phyloP scores from a whole-genome alignment of 805 yeast species.

The Monosporozyma unispora region DNA sequence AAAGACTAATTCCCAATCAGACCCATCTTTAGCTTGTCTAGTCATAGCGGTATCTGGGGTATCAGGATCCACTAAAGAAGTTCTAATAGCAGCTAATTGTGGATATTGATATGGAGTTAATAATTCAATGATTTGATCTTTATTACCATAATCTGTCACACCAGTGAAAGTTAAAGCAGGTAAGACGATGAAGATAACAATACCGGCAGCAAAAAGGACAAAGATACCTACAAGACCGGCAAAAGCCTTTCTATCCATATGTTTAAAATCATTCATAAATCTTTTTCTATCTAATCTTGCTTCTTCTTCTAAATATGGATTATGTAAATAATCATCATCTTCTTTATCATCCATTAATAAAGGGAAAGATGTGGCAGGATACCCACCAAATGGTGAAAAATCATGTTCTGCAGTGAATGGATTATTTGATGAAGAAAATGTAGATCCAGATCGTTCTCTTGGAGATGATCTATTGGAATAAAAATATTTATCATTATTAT shows the following conservation, averaged over 20 bases:
- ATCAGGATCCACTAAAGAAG: constrained; percentile 50
- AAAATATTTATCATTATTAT: background rate
- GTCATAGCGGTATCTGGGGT: constrained; percentile 45
- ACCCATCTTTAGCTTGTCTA: constrained; percentile 50
- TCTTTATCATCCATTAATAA: constrained; percentile 87
- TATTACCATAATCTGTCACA: constrained; percentile 31
- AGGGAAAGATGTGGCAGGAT: constrained; percentile 93
- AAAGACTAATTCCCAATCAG: constrained; percentile 70
- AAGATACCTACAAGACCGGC: constrained; percentile 55
- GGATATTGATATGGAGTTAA: constrained; percentile 46
- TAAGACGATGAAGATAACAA: constrained; percentile 60
- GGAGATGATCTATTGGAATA: constrained; percentile 23
- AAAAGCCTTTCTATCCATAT: constrained; percentile 53
- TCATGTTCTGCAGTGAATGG: constrained; percentile 41
- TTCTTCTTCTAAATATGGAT: constrained; percentile 92
- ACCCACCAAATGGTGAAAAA: constrained; percentile 91
- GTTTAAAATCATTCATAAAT: constrained; percentile 53
- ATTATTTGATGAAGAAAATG: constrained; percentile 21
- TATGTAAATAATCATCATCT: constrained; percentile 89
- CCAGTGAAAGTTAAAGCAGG: constrained; percentile 86
- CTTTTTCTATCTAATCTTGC: constrained; percentile 72
- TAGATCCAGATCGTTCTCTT: constrained; percentile 2
- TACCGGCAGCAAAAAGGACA: constrained; percentile 48
- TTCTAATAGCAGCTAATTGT: constrained; percentile 41
- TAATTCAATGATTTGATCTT: constrained; percentile 24